Conservation (phyloP, 495 filamentous ascomycete species). For the Cercophora samala region DNA sequence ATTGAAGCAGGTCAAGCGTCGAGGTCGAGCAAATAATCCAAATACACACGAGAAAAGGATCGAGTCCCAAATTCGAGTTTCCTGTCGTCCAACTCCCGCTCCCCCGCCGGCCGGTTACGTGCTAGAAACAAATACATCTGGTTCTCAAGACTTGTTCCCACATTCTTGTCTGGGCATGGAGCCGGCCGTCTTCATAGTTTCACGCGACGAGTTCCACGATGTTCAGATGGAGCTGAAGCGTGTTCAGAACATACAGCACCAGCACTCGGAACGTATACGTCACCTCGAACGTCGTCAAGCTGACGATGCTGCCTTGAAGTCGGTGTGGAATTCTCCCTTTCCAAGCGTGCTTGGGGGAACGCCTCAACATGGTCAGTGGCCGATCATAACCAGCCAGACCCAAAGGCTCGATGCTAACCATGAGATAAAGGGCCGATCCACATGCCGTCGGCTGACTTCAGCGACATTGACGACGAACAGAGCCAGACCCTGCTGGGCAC, state of each 20-base stretch:
- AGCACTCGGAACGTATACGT: constrained; percentile 76
- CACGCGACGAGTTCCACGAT: constrained; percentile 75
- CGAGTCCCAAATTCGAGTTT: background rate
- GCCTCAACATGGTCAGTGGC: constrained; percentile 69
- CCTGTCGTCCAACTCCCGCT: background rate
- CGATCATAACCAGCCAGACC: background rate
- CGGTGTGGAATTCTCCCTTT: constrained; percentile 86
- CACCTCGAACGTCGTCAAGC: constrained; percentile 79
- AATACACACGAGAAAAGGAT: background rate
- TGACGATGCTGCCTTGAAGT: constrained; percentile 75
- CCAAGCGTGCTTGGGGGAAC: constrained; percentile 72
- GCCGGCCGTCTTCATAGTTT: constrained; percentile 48
- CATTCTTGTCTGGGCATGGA: constrained; percentile 46
- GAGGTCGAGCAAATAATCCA: constrained; percentile 18
- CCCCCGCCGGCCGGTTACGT: constrained; percentile 1
- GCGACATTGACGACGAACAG: constrained; percentile 78
- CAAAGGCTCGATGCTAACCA: constrained; percentile 27
- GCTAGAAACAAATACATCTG: background rate
- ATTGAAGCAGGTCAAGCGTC: constrained; percentile 30
- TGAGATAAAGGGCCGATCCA: constrained; percentile 64
- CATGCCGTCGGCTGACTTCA: constrained; percentile 63
- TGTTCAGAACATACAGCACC: constrained; percentile 70
- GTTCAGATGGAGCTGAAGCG: constrained; percentile 84
- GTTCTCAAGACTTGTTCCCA: background rate
- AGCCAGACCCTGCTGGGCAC: constrained; percentile 65